A percentile compares a stretch with the other conserved stretches of the same genome.
Conservation (phyloP, 2,329 filamentous ascomycete genomes). For the Coniella vitis region DNA sequence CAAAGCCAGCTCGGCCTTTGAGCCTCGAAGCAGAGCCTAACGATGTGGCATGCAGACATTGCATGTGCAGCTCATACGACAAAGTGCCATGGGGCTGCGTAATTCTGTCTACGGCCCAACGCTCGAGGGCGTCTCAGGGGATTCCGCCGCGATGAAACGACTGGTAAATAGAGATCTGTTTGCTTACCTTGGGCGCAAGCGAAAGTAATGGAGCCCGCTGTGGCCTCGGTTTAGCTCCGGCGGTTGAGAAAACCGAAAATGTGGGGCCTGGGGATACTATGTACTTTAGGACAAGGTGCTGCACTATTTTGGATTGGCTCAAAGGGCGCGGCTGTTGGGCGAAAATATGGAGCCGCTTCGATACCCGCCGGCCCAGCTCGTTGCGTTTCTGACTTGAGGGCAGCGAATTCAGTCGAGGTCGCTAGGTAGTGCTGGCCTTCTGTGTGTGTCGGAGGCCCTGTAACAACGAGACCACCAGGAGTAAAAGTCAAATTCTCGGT, state of each 20-base stretch:
- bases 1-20: constrained; percentile 10
- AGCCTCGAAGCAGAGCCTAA: neutral
- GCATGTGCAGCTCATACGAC: neutral
- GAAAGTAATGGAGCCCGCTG: constrained; percentile 7
- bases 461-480: neutral
- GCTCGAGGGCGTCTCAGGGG: constrained; percentile 10
- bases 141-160: constrained; percentile 11
- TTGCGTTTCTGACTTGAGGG: constrained; percentile 8
- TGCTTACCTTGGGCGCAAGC: constrained; percentile 12
- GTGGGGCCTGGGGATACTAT: constrained; percentile 1
- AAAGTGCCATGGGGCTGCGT: neutral
- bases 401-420: neutral
- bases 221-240: constrained; percentile 1
- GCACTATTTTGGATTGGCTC: constrained; percentile 1
- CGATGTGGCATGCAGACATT: constrained; percentile 6
- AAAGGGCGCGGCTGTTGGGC: constrained; percentile 6
- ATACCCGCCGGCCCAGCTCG: constrained; percentile 10
- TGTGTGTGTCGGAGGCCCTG: no score
- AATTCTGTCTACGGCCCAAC: constrained; percentile 1
- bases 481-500: no score
- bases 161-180: constrained; percentile 5
- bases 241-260: constrained; percentile 3
- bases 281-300: neutral
- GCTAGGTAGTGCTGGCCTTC: neutral
- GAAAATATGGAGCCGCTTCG: constrained; percentile 10